Evolutionary conservation across 2,329 filamentous ascomycete species (phyloP), one percentile per base, ranked within the genome.

Genomic region (Colletotrichum plurivorum): DNA sequence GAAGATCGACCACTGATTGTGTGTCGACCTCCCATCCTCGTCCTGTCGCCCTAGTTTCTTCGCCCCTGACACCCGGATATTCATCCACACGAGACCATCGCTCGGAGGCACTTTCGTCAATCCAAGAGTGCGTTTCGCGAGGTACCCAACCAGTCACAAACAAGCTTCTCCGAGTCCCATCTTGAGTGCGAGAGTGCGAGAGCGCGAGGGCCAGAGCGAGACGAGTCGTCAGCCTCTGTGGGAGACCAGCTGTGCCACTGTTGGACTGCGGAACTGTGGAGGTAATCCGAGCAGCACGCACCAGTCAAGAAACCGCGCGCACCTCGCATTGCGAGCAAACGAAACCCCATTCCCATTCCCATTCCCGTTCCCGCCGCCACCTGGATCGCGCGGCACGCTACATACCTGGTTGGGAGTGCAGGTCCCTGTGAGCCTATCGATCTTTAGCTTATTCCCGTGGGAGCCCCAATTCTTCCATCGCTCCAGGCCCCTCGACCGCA

Each of bases 301-400:
- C 5, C 4, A n/a, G 27, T 41, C 9, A 20, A 41, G 20, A 31
- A 18, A 41, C 31, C 27, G 27, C 49, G 45, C 22, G 25, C 57
- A n/a, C 18, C 45, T 46, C 18, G 45, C 16, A 16, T 18, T 18
- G 16, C 16, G 16, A 22, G 20, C 46, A 20, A 18, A 22, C 46
- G 46, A 20, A 22, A 22, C 46, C n/a, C 4, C n/a, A 22, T 46
- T 25, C 27, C 27, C n/a, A 22, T 46, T 25, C 27, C 27, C 31
- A 60, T 51, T 27, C 65, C 10, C 8, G 31, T 36, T 36, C 31
- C 31, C 31, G 31, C 53, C 65, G 53, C 65, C 60, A 58, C 54
- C 65, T 68, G 65, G 65, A 64, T 68, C 53, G 57, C 31, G 54
- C 65, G 65, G 65, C 65, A 68, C 60, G 53, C 64, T 36, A 48